Evolutionary conservation across 192 early-diverging fungal genomes (phyloP).

Genomic region (Rhizophagus clarus): DNA sequence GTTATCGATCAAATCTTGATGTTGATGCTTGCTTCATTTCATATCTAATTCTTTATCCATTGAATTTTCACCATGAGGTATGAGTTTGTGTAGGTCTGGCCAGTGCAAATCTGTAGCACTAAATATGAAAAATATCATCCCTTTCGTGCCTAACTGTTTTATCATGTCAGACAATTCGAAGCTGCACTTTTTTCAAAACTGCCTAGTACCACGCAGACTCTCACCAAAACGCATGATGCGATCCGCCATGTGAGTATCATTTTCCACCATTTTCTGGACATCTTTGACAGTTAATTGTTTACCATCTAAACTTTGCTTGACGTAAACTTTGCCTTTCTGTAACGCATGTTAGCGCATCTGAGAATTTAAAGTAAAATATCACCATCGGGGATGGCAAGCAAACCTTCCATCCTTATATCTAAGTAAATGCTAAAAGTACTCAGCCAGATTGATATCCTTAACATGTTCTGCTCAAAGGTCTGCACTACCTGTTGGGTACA

Average conservation of each 20-base stretch:
- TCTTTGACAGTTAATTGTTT: constrained; percentile 7
- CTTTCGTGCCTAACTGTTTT: too few species aligned
- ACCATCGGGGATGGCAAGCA: too few species aligned
- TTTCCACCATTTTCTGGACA: not conserved
- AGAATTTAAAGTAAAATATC: too few species aligned
- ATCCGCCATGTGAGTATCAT: not conserved
- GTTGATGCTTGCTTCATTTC: not conserved
- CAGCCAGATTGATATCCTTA: too few species aligned
- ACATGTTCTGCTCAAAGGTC: too few species aligned
- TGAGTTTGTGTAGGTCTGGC: constrained; percentile 1
- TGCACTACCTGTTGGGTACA: too few species aligned
- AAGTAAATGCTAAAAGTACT: too few species aligned
- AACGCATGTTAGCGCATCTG: constrained; percentile 1
- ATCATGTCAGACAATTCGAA: constrained; percentile 11
- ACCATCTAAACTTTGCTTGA: constrained; percentile 2
- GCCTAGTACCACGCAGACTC: too few species aligned
- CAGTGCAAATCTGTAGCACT: not conserved
- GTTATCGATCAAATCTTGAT: not conserved
- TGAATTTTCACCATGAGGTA: not conserved
- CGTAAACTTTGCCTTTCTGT: too few species aligned
- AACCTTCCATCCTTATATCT: too few species aligned
- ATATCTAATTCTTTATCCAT: not conserved
- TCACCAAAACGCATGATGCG: not conserved
- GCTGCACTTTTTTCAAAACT: too few species aligned
- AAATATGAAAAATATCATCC: constrained; percentile 23